Conservation (phyloP, 371 early-diverging fungal genomes). For the Mucor mucedo region DNA sequence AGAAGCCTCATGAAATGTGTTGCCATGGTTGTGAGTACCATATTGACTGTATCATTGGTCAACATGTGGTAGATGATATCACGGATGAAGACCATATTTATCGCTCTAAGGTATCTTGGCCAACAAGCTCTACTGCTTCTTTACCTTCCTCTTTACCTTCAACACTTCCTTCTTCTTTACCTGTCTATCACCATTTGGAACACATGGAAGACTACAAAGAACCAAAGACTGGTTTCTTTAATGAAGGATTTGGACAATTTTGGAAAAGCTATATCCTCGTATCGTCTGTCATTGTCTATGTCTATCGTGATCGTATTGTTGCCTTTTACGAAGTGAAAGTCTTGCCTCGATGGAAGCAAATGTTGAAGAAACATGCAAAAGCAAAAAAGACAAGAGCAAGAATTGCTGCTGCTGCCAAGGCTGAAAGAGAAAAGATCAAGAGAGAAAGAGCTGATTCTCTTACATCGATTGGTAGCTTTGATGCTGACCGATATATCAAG, state of each 20-base stretch:
- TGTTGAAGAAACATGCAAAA: slow-evolving; percentile 26
- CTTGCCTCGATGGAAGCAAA: slow-evolving; percentile 26
- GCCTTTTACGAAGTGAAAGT: slow-evolving; percentile 29
- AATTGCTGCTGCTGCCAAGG: slow-evolving; percentile 23
- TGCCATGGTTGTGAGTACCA: slow-evolving; percentile 45
- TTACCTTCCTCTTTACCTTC: slow-evolving; percentile 4
- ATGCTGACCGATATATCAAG: slow-evolving; percentile 8
- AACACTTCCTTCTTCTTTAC: neutral
- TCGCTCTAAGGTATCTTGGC: slow-evolving; percentile 6
- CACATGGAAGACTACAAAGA: slow-evolving; percentile 3
- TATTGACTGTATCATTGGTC: slow-evolving; percentile 42
- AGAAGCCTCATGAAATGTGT: slow-evolving; percentile 25
- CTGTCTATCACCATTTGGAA: neutral
- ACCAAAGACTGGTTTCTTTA: slow-evolving; percentile 29
- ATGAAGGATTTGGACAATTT: slow-evolving; percentile 38
- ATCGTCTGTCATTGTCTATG: slow-evolving; percentile 28
- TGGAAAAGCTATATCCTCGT: slow-evolving; percentile 45
- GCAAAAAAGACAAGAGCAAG: slow-evolving; percentile 25
- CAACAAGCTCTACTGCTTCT: slow-evolving; percentile 1
- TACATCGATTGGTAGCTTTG: slow-evolving; percentile 9
- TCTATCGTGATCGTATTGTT: slow-evolving; percentile 29
- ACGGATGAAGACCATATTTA: slow-evolving; percentile 6
- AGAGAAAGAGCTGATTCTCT: slow-evolving; percentile 16
- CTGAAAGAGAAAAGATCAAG: slow-evolving; percentile 24
- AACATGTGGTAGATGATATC: slow-evolving; percentile 24